A percentile compares a stretch with the other conserved stretches of the same genome.
Evolutionary conservation across 306 rosid species (phyloP).

Genomic region (Cucumis cinereus): DNA sequence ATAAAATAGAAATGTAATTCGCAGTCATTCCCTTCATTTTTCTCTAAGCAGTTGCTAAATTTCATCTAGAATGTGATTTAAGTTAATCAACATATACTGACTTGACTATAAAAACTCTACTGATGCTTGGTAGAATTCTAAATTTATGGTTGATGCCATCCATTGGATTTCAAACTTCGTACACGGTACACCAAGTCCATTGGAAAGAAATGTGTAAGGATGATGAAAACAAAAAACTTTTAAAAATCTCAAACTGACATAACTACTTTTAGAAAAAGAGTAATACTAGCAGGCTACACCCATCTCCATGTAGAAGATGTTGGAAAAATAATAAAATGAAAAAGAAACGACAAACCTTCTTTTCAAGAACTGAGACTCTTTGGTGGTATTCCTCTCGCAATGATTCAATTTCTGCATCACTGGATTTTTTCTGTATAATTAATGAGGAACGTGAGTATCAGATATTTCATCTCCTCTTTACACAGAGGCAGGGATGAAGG

Average conservation of each 20-base stretch:
- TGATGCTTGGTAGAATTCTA: neutral
- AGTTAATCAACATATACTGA: neutral
- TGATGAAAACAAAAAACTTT: neutral
- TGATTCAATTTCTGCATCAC: constrained; percentile 85
- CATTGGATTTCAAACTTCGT: neutral
- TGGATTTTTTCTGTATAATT: constrained; percentile 80
- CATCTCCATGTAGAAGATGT: neutral
- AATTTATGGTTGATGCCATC: neutral
- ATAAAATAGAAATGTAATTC: neutral
- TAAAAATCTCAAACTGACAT: neutral
- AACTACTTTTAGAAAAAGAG: neutral
- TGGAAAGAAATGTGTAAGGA: neutral
- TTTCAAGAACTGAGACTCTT: constrained; percentile 75
- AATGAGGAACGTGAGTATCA: neutral
- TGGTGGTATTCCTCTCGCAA: constrained; percentile 98
- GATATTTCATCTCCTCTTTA: constrained; percentile 1
- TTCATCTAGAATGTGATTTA: neutral
- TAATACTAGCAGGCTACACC: neutral
- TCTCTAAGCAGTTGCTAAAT: neutral
- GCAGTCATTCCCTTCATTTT: neutral
- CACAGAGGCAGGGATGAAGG: neutral
- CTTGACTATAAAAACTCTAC: neutral
- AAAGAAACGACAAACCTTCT: constrained; percentile 49
- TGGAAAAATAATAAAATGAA: neutral
- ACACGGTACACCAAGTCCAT: neutral